phyloP scores from a whole-genome alignment of 78 protist species.

The Speleostelium caveatum region DNA sequence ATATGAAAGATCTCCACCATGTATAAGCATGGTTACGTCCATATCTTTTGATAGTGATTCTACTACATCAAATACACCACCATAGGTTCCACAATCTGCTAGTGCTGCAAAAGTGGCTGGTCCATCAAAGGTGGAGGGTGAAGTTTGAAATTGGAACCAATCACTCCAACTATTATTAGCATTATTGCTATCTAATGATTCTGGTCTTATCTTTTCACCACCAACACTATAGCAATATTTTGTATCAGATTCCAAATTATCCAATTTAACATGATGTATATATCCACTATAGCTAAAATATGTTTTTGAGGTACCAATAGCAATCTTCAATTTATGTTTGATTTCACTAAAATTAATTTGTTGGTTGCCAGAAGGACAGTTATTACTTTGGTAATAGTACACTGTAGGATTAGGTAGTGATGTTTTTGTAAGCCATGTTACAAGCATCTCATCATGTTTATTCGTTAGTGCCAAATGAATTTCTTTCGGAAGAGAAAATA shows the following conservation, averaged over 20 bases:
- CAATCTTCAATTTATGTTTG: background rate
- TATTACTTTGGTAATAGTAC: constrained; percentile 43
- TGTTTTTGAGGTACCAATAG: constrained; percentile 31
- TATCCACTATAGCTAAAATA: constrained; percentile 26
- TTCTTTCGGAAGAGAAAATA: too few species aligned
- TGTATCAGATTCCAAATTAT: background rate
- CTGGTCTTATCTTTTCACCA: background rate
- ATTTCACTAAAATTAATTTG: background rate
- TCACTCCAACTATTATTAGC: constrained; percentile 36
- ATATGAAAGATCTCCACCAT: constrained; percentile 69
- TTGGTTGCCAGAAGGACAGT: too few species aligned
- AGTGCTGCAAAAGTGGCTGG: constrained; percentile 32
- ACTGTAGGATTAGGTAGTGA: constrained; percentile 11
- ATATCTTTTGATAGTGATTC: background rate
- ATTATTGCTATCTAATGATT: background rate
- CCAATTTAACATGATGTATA: constrained; percentile 26
- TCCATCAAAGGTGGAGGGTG: background rate
- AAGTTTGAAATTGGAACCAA: constrained; percentile 30
- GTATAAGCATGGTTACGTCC: background rate
- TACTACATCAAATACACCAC: constrained; percentile 3
- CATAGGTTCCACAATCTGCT: constrained; percentile 62
- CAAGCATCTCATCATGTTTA: constrained; percentile 26
- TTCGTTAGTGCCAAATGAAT: constrained; percentile 30
- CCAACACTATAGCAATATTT: constrained; percentile 57
- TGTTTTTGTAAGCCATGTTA: constrained; percentile 50